Conservation (phyloP, 352 stramenopile species). For the Blastocystis sp. region DNA sequence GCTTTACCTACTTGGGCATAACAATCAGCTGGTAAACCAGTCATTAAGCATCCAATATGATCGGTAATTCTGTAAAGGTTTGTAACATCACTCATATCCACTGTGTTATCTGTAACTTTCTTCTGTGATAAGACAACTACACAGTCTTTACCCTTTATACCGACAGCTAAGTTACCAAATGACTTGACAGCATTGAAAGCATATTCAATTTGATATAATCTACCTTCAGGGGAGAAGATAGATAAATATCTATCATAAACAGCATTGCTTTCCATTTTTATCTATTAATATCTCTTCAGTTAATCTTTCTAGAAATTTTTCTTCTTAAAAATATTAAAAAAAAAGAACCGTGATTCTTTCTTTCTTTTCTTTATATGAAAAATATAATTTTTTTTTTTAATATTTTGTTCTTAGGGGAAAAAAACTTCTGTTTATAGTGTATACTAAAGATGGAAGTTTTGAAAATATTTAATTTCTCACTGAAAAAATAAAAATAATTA, state of each 20-base stretch:
- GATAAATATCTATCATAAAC: constrained; percentile 41
- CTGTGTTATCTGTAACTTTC: constrained; percentile 39
- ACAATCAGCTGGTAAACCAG: constrained; percentile 32
- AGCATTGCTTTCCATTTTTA: no score
- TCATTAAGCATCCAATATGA: constrained; percentile 39
- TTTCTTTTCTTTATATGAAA: no score
- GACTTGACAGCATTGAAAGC: constrained; percentile 39
- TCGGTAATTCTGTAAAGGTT: constrained; percentile 41
- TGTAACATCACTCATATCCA: constrained; percentile 38
- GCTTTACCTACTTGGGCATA: constrained; percentile 35
- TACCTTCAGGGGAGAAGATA: constrained; percentile 39
- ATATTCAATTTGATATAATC: constrained; percentile 41
- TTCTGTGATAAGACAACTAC: constrained; percentile 39
- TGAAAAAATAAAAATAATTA: no score
- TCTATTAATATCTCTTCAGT: no score
- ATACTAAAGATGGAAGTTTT: no score
- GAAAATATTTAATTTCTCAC: no score
- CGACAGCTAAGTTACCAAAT: constrained; percentile 36
- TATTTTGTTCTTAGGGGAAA: no score
- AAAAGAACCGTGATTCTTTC: no score
- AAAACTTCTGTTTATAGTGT: no score
- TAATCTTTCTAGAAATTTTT: no score
- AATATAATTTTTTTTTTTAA: no score
- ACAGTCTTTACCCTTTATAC: constrained; percentile 38
- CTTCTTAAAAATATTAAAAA: no score